Base-by-base conservation (phyloP, 345 rosid genomes). In the Draba incana region DNA sequence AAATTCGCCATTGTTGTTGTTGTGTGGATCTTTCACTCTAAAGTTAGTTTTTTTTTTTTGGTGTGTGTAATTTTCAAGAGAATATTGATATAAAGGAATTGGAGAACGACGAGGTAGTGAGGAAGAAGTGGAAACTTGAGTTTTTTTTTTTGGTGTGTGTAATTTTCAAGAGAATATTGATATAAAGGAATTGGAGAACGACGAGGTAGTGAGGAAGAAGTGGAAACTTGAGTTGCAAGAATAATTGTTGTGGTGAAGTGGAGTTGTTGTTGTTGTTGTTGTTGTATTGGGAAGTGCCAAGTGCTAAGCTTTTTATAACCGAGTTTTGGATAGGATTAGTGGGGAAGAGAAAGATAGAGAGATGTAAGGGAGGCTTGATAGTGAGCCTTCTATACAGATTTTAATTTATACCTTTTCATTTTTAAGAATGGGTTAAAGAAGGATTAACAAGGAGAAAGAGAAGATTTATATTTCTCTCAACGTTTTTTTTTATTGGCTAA, bases 1-100 rank as follows among this genome's bases (percentile, higher is more conserved):
- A 68, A 60, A 53, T 75, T 61, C 6, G 69, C 13, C 89, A 85
- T 84, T 62, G 69, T 64, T 72, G 38, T 47, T 50, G n/a, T 20
- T 41, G 53, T 35, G 39, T 6, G 56, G 54, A 66, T 58, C n/a
- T 8, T 45, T 41, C 2, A 50, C 28, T 54, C 62, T 73, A 66
- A 74, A 52, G 72, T 41, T 65, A 38, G 51, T 61, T 23, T 62
- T 10, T n/a, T 20, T n/a, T 20, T 20, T 20, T 20, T 20, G 20
- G 20, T 20, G 30, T 31, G 37, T 10, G 57, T 43, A 1, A 11
- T 13, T 67, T 45, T 45, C 0, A 33, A 51, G 69, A 61, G 64
- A 55, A 68, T 62, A 42, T 47, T 55, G 52, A 60, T 39, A 67
- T 47, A 67, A 41, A 55, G 65, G 53, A 41, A 24, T 0, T 31